These are phyloP conservation scores for Celoporthe dispersa DNA, from an alignment of 2,329 filamentous ascomycete genomes.

Conservation along the genomic window DNA sequence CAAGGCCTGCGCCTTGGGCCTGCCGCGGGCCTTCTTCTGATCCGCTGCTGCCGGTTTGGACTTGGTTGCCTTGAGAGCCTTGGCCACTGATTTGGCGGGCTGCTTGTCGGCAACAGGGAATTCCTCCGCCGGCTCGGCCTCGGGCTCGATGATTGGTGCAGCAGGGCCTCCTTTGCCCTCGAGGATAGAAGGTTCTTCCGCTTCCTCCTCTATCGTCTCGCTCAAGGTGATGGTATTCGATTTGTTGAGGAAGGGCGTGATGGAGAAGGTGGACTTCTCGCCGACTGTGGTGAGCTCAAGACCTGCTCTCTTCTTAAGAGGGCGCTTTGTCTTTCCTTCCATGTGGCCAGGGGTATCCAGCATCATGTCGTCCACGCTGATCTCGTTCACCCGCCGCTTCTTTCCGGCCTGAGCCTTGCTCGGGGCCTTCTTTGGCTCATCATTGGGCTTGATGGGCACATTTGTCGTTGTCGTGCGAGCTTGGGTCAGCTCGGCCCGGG, in stretches of 20 bases:
- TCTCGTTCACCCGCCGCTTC: constrained; percentile 53
- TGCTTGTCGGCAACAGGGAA: constrained; percentile 18
- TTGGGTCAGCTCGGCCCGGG: constrained; percentile 49
- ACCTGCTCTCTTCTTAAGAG: constrained; percentile 58
- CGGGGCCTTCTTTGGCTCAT: constrained; percentile 36
- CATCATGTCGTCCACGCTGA: constrained; percentile 51
- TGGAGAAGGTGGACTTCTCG: constrained; percentile 90
- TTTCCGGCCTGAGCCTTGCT: constrained; percentile 44
- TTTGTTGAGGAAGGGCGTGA: constrained; percentile 89
- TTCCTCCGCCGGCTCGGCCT: constrained; percentile 19
- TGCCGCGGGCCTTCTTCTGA: constrained; percentile 49
- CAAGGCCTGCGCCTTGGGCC: constrained; percentile 49
- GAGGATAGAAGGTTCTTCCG: constrained; percentile 36
- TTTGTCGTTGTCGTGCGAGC: constrained; percentile 35
- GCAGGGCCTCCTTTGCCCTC: constrained; percentile 23
- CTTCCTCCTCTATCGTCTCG: constrained; percentile 45
- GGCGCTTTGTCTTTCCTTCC: constrained; percentile 46
- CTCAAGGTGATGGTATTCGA: constrained; percentile 51
- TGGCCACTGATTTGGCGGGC: constrained; percentile 23
- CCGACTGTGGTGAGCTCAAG: constrained; percentile 66
- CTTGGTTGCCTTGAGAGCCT: constrained; percentile 29
- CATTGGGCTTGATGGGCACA: constrained; percentile 35
- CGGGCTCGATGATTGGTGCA: constrained; percentile 27
- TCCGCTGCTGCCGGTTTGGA: constrained; percentile 32
- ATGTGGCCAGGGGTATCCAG: constrained; percentile 48